These are phyloP conservation scores for Zymoseptoria ardabiliae DNA, from an alignment of 2,329 filamentous ascomycete genomes.

Conservation along the genomic window DNA sequence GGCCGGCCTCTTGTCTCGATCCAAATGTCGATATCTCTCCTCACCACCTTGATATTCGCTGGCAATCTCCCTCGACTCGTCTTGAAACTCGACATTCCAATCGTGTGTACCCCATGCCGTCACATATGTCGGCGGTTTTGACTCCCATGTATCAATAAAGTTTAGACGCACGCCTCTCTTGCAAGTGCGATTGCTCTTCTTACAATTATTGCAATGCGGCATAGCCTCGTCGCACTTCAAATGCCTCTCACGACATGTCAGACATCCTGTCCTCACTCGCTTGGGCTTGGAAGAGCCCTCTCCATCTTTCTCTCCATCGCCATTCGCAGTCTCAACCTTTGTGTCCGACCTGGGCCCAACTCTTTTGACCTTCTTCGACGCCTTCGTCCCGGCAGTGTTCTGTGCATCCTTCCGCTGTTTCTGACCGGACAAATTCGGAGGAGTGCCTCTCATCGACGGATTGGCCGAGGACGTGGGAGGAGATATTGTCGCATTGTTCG, in stretches of 20 bases:
- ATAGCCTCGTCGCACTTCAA: constrained; percentile 80
- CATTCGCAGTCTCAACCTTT: constrained; percentile 20
- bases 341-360: constrained; percentile 22
- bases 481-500: constrained; percentile 8
- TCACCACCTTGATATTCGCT: constrained; percentile 80
- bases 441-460: constrained; percentile 5
- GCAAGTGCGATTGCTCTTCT: constrained; percentile 78
- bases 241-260: constrained; percentile 84
- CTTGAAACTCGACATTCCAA: constrained; percentile 70
- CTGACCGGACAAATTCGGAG: constrained; percentile 8
- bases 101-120: constrained; percentile 52
- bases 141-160: constrained; percentile 78
- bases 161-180: constrained; percentile 81
- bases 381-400: constrained; percentile 17
- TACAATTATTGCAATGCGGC: constrained; percentile 67
- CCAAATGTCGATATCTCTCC: constrained; percentile 55
- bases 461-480: constrained; percentile 9
- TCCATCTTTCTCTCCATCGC: constrained; percentile 26
- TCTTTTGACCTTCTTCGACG: constrained; percentile 27
- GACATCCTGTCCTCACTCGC: constrained; percentile 79
- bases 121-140: constrained; percentile 52
- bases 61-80: constrained; percentile 84
- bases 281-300: constrained; percentile 55
- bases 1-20: constrained; percentile 4
- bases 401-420: constrained; percentile 26